Conservation (phyloP, 1,284 basidiomycete genomes). For the Exsudoporus floridanus region DNA sequence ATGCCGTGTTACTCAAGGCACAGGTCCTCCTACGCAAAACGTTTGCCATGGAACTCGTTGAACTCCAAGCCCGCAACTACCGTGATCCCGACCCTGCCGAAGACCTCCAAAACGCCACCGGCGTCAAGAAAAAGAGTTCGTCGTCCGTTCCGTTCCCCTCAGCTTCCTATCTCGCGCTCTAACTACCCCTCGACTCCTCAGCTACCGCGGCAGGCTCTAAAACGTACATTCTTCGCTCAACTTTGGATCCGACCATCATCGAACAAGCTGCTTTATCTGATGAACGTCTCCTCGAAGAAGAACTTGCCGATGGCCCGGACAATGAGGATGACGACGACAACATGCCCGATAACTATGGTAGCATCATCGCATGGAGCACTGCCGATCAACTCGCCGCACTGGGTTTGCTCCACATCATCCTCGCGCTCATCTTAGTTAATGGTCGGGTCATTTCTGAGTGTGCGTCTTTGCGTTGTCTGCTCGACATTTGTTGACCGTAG, state of each 20-base stretch:
- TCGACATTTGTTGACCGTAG: conserved; percentile 7
- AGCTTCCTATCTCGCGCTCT: neutral
- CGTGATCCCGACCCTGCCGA: conserved; percentile 49
- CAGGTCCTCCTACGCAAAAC: conserved; percentile 57
- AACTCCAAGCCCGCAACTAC: conserved; percentile 64
- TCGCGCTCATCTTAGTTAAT: conserved; percentile 69
- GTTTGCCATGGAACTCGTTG: conserved; percentile 75
- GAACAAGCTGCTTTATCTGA: conserved; percentile 56
- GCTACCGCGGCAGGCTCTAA: conserved; percentile 61
- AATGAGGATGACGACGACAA: conserved; percentile 43
- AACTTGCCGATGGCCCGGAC: conserved; percentile 45
- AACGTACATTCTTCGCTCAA: conserved; percentile 73
- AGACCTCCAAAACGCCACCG: conserved; percentile 49
- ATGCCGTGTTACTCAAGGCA: conserved; percentile 53
- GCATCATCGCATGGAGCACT: conserved; percentile 66
- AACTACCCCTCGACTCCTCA: conserved; percentile 26
- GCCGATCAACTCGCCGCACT: conserved; percentile 61
- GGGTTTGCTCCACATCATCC: conserved; percentile 68
- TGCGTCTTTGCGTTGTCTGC: conserved; percentile 37
- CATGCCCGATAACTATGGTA: conserved; percentile 50
- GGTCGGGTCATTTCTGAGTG: conserved; percentile 66
- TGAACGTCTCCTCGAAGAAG: conserved; percentile 55
- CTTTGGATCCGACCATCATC: conserved; percentile 55
- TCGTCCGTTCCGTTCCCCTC: neutral
- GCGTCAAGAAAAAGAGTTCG: conserved; percentile 55